Evolutionary conservation across 805 yeast genomes (phyloP).

Genomic region (Lachancea cidri): DNA sequence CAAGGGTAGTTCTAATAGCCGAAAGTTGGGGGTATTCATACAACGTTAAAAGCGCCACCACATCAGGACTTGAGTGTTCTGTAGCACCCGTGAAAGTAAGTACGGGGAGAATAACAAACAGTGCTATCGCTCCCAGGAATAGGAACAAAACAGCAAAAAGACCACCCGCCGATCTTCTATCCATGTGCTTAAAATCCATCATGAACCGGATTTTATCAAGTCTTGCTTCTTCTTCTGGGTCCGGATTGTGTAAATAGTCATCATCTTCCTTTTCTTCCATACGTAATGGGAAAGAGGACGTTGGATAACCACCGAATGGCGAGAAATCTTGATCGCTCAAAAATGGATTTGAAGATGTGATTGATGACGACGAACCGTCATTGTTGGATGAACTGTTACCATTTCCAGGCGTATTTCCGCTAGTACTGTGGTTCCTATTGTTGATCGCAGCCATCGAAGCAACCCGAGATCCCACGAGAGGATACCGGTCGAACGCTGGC

Average conservation of each 20-base stretch:
- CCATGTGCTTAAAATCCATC: conserved; percentile 62
- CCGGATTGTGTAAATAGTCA: conserved; percentile 94
- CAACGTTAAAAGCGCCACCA: conserved; percentile 39
- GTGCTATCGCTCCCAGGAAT: conserved; percentile 53
- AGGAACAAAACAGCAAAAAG: conserved; percentile 55
- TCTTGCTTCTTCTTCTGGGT: conserved; percentile 86
- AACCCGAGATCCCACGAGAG: conserved; percentile 53
- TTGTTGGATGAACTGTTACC: conserved; percentile 19
- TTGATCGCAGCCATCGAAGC: conserved; percentile 41
- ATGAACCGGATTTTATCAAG: conserved; percentile 66
- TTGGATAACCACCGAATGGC: conserved; percentile 97
- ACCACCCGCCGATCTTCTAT: conserved; percentile 56
- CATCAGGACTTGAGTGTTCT: conserved; percentile 20
- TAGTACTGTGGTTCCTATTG: conserved; percentile 15
- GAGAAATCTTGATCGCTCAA: conserved; percentile 59
- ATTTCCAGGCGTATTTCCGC: no score
- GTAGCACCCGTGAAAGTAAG: conserved; percentile 75
- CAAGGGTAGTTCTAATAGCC: conserved; percentile 46
- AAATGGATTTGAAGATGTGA: conserved; percentile 36
- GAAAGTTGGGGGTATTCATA: conserved; percentile 48
- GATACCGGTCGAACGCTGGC: conserved; percentile 63
- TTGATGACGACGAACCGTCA: conserved; percentile 19
- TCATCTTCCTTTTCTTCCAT: conserved; percentile 94
- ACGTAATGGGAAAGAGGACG: conserved; percentile 81
- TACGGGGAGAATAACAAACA: conserved; percentile 78